phyloP scores from a whole-genome alignment of 768 basidiomycete genomes.

The Pilatotrama ljubarskyi region DNA sequence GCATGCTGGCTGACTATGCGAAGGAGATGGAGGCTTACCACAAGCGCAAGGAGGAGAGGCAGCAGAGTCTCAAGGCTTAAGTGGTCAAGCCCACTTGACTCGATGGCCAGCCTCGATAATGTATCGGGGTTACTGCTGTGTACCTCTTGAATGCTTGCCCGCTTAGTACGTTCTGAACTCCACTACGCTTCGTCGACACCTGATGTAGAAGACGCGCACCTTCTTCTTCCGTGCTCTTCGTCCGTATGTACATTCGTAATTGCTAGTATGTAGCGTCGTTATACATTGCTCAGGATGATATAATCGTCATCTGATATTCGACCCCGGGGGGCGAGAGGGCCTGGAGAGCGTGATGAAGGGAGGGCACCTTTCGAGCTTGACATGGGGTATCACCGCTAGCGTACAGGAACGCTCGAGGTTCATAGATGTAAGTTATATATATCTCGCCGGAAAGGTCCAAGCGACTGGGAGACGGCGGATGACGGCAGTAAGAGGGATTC shows the following conservation, averaged over 20 bases:
- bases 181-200: no score
- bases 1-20: not conserved
- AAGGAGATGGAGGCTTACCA: not conserved
- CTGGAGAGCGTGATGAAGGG: not conserved
- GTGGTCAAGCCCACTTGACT: no score
- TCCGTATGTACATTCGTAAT: not conserved
- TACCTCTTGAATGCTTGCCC: not conserved
- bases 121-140: not conserved
- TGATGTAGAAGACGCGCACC: not conserved
- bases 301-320: not conserved
- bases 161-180: not conserved
- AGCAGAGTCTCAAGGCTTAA: not conserved
- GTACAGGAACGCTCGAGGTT: conserved; percentile 8
- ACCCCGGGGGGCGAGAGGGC: not conserved
- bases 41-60: not conserved
- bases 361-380: not conserved
- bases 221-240: not conserved
- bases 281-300: not conserved
- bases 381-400: conserved; percentile 19
- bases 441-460: not conserved
- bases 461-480: not conserved
- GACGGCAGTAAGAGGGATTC: not conserved
- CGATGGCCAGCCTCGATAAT: no score
- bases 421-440: conserved; percentile 20
- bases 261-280: not conserved